Evolutionary conservation across 2,329 filamentous ascomycete genomes (phyloP), one percentile per base, ranked within the genome.

Genomic region (Fusarium mexicanum): DNA sequence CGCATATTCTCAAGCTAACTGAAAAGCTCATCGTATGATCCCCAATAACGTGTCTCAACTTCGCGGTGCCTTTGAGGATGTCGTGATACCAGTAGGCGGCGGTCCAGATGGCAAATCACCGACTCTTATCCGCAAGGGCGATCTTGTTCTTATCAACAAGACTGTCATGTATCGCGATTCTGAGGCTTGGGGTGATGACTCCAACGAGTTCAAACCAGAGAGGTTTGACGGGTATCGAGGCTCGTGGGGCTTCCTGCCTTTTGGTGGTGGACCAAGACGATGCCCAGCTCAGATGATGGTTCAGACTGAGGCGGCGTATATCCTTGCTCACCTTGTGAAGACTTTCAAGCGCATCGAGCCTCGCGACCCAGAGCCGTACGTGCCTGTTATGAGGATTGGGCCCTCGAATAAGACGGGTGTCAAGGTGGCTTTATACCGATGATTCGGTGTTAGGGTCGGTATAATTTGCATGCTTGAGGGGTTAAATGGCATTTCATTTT

Each of bases 221-320:
- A 16, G 59, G 1, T 43, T 43, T 10, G 59, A 61, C 11, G 59
- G 59, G 3, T 43, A 43, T 22, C 14, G 59, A 43, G 59, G 59
- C 1, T 43, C 59, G 0, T 61, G 59, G 59, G 26, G 51, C 0
- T 61, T 61, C 2, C 8, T 61, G 2, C 59, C 59, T 1, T 61
- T 61, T 18, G 59, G 47, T 17, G 59, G 59, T 11, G 47, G 59
- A 1, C 59, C 59, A 1, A 16, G 59, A 16, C 47, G 59, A 3
- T 61, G 59, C 14, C 59, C 47, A 1, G 59, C 59, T 18, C 59
- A 61, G 9, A 61, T 61, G 59, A 61, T 61, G 59, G 59, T 61
- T 35, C 47, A 61, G 14, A 61, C 59, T 26, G 59, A 61, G 12
- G 59, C 59, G 0, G 59, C 37, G 6, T 61, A 43, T 26, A 61